Base-by-base conservation (phyloP, 441 rosid species). In the Flueggea neowawraea region DNA sequence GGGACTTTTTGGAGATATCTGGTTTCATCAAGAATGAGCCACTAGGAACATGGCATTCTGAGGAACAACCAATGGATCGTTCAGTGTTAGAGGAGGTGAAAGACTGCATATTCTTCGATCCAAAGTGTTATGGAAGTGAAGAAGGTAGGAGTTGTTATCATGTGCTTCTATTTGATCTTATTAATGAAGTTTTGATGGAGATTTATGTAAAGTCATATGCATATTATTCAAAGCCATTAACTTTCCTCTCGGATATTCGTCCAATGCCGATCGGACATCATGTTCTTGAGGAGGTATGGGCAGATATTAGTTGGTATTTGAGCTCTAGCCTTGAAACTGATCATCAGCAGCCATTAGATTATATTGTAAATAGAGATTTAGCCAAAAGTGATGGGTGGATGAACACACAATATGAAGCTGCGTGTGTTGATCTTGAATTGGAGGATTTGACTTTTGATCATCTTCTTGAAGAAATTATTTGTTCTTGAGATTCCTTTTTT, bases 211-310 rank as follows among this genome's bases (percentile, higher is more conserved):
- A 75, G 50, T 82, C 91, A 5, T 83, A 73, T 64, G 73, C 77
- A 12, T 89, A 89, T 59, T 77, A 55, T 56, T 90, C 99, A 0
- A 52, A 32, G 69, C 77, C 82, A 0, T 65, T 90, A 63, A 81
- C 93, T 6, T 51, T 76, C 3, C 81, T 78, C 2, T 87, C 86
- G 47, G 82, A 53, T 6, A 60, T 77, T 31, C 89, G 74, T 60
- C 84, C 78, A 31, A 87, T 84, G 91, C 88, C 91, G 0, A 55
- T 66, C 44, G 90, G 95, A 22, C 43, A 71, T 71, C 78, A 65
- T 52, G 85, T 90, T 31, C 78, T 94, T 6, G 73, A 87, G 43
- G 87, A 89, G 70, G 97, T 85, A 0, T 90, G 98, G 98, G 60
- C 69, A 49, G 78, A 71, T 15, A 73, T 89, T 69, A 84, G 77